phyloP scores from a whole-genome alignment of 2,329 filamentous ascomycete species.

The Phialophora expanda region DNA sequence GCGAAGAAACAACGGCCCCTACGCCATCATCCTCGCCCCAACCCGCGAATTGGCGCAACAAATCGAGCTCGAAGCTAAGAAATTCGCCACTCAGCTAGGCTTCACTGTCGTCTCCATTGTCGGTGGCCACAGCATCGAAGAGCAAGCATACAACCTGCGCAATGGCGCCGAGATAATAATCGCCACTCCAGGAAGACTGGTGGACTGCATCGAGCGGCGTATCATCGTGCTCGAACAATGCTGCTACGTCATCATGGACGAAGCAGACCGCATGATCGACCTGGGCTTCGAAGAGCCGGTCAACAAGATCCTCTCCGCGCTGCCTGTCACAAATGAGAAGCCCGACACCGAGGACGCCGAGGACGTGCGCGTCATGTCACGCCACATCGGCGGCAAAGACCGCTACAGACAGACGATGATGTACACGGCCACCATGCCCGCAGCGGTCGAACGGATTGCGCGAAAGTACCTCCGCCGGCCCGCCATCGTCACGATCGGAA shows the following conservation, averaged over 20 bases:
- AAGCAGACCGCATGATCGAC: constrained; percentile 99
- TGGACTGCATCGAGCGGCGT: constrained; percentile 94
- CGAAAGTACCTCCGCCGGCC: constrained; percentile 93
- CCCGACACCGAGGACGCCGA: constrained; percentile 93
- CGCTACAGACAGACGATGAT: constrained; percentile 98
- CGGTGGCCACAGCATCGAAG: constrained; percentile 94
- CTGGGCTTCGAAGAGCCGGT: constrained; percentile 97
- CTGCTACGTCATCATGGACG: constrained; percentile 99
- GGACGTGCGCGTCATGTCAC: constrained; percentile 81
- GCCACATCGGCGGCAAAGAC: constrained; percentile 73
- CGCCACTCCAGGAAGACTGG: constrained; percentile 94
- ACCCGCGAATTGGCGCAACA: constrained; percentile 97
- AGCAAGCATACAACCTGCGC: constrained; percentile 86
- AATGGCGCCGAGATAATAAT: constrained; percentile 98
- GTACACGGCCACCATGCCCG: constrained; percentile 99
- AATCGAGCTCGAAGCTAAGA: constrained; percentile 90
- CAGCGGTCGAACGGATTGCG: constrained; percentile 91
- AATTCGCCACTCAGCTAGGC: constrained; percentile 87
- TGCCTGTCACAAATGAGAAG: constrained; percentile 92
- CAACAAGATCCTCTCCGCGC: constrained; percentile 93
- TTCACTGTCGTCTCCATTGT: constrained; percentile 97
- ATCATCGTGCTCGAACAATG: constrained; percentile 93
- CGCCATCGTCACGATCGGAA: constrained; percentile 92
- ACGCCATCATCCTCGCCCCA: constrained; percentile 94
- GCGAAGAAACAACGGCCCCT: constrained; percentile 93